Evolutionary conservation across 179 eudicot genomes (phyloP).

Genomic region (Nepenthes alata): DNA sequence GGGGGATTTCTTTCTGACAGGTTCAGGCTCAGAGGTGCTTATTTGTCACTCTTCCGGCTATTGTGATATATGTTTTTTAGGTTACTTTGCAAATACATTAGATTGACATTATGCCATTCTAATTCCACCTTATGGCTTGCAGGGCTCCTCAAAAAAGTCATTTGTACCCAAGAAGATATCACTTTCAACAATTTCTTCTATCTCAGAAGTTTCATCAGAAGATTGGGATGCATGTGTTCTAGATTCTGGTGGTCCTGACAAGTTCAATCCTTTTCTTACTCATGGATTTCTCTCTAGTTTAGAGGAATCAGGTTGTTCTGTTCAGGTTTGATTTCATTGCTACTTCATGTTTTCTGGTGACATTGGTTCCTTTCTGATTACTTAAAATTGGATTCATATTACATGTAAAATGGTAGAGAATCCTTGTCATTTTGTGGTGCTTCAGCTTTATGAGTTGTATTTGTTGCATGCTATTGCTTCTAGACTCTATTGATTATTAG

Average conservation of each 20-base stretch:
- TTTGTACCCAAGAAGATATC: slow-evolving; percentile 34
- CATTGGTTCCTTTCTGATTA: not conserved
- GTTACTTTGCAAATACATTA: not conserved
- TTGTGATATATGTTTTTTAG: not conserved
- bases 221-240: slow-evolving; percentile 87
- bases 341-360: not conserved
- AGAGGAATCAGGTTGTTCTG: slow-evolving; percentile 68
- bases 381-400: not conserved
- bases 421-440: no score
- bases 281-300: slow-evolving; percentile 82
- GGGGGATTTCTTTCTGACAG: slow-evolving; percentile 55
- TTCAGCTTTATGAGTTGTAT: no score
- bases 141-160: slow-evolving; percentile 27
- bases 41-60: slow-evolving; percentile 12
- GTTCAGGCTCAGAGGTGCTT: slow-evolving; percentile 61
- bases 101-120: not conserved
- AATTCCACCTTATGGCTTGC: slow-evolving; percentile 5
- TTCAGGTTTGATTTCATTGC: slow-evolving; percentile 43
- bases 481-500: no score
- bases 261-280: slow-evolving; percentile 73
- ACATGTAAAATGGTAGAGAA: not conserved
- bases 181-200: slow-evolving; percentile 66
- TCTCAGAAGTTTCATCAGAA: slow-evolving; percentile 47
- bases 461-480: no score
- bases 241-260: slow-evolving; percentile 54